Percentiles rank a stretch among this genome's conserved stretches.
Conservation (phyloP, 2,329 filamentous ascomycete genomes). For the Botrytis cinerea region DNA sequence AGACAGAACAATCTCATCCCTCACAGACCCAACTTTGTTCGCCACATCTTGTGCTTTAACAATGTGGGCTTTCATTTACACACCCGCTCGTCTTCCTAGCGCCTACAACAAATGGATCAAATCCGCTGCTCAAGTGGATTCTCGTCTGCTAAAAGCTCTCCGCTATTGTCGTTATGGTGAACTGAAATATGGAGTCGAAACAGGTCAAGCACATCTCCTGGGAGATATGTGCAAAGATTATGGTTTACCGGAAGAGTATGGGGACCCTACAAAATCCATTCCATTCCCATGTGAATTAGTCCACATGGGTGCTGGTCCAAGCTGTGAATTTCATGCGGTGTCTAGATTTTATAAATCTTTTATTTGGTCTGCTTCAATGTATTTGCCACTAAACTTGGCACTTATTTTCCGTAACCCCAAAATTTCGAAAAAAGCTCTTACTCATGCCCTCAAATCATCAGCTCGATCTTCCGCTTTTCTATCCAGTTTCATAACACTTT, state of each 20-base stretch:
- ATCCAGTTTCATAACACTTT: slow-evolving; percentile 73
- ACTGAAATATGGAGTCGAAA: slow-evolving; percentile 73
- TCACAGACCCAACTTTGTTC: slow-evolving; percentile 71
- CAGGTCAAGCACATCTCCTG: slow-evolving; percentile 67
- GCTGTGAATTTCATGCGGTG: slow-evolving; percentile 72
- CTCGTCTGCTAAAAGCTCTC: slow-evolving; percentile 72
- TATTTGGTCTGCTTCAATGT: slow-evolving; percentile 73
- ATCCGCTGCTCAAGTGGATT: slow-evolving; percentile 73
- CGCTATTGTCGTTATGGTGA: slow-evolving; percentile 63
- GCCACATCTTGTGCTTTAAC: slow-evolving; percentile 70
- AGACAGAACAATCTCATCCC: slow-evolving; percentile 43
- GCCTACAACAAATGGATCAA: slow-evolving; percentile 83
- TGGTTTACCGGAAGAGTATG: slow-evolving; percentile 67
- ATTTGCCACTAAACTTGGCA: slow-evolving; percentile 71
- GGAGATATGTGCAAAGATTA: slow-evolving; percentile 73
- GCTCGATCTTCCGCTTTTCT: slow-evolving; percentile 75
- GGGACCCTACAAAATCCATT: slow-evolving; percentile 62
- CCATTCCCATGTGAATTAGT: slow-evolving; percentile 84
- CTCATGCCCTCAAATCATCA: slow-evolving; percentile 50
- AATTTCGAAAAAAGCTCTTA: slow-evolving; percentile 49
- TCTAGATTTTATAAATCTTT: slow-evolving; percentile 69
- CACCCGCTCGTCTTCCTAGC: slow-evolving; percentile 66
- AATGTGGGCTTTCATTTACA: slow-evolving; percentile 90
- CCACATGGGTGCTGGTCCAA: slow-evolving; percentile 75
- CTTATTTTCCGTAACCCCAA: slow-evolving; percentile 56